Evolutionary conservation across 2,329 filamentous ascomycete genomes (phyloP), one percentile per base, ranked within the genome.

Genomic region (Celoporthe dispersa): DNA sequence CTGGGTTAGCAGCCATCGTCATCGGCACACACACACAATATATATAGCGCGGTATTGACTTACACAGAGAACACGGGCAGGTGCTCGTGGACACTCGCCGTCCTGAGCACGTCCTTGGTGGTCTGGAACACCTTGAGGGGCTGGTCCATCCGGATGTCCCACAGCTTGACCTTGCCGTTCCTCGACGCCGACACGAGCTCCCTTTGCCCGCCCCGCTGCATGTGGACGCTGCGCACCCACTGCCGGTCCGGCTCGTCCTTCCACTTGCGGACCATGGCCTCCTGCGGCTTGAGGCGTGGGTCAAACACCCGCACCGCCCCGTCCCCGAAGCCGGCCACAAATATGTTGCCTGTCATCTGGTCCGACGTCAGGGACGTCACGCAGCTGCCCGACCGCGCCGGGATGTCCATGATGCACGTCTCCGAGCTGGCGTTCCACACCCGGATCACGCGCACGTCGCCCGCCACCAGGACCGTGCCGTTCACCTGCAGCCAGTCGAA

Each of bases 401-500:
- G 94, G 66, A 99, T 98, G 78, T 99, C 96, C 84, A 91, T 92
- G 67, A 94, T 89, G 81, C 95, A 98, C 51, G 96, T 91, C 84
- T 99, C 96, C 59, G 93, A 92, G 9, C 93, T 94, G 22, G 95
- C 95, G 77, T 97, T 96, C 96, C 96, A 99, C 44, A 98, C 93
- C 48, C 94, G 89, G 75, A 99, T 98, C 44, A 98, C 93, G 70
- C 96, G 93, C 67, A 98, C 94, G 78, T 99, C 96, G 60, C 96
- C 96, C 14, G 96, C 96, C 41, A 98, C 96, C n/a, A 99, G 86
- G 9, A 97, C 91, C 71, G 94, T 93, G 9, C 96, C 96, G 75
- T 94, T 93, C n/a, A 97, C 94, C 81, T 99, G 96, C 79, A 98
- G 95, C 96, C 96, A 99, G 79, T 99, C 95, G 78, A 98, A 97